phyloP scores from a whole-genome alignment of 371 early-diverging fungal species.

The Mucor irregularis region DNA sequence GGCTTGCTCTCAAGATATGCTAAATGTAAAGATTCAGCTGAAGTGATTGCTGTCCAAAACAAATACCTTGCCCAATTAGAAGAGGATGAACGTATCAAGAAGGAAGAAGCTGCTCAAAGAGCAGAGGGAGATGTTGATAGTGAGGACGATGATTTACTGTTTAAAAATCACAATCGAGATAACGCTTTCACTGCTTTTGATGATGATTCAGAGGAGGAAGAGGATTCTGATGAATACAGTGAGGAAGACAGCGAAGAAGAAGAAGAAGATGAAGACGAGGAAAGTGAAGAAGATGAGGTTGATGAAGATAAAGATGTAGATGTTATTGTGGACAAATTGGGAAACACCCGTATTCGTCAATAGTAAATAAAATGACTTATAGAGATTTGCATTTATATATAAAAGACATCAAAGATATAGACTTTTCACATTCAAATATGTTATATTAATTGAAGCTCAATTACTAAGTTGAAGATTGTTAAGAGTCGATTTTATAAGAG shows the following conservation, averaged over 20 bases:
- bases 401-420: not conserved
- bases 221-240: conserved; percentile 20
- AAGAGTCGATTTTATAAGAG: too few species aligned
- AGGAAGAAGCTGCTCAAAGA: conserved; percentile 9
- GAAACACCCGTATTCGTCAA: conserved; percentile 17
- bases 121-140: conserved; percentile 23
- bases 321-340: conserved; percentile 15
- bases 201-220: conserved; percentile 39
- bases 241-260: conserved; percentile 15
- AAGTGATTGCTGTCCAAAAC: conserved; percentile 84
- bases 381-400: too few species aligned
- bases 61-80: conserved; percentile 72
- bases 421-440: not conserved
- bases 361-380: not conserved
- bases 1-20: conserved; percentile 80
- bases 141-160: conserved; percentile 55
- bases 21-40: conserved; percentile 81
- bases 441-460: too few species aligned
- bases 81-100: conserved; percentile 42
- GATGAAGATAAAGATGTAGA: not conserved
- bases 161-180: conserved; percentile 55
- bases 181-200: conserved; percentile 41
- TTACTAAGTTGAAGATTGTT: too few species aligned
- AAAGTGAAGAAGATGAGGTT: not conserved
- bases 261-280: not conserved